Base-by-base conservation (phyloP, 768 basidiomycete species). In the Sutorius australiensis region DNA sequence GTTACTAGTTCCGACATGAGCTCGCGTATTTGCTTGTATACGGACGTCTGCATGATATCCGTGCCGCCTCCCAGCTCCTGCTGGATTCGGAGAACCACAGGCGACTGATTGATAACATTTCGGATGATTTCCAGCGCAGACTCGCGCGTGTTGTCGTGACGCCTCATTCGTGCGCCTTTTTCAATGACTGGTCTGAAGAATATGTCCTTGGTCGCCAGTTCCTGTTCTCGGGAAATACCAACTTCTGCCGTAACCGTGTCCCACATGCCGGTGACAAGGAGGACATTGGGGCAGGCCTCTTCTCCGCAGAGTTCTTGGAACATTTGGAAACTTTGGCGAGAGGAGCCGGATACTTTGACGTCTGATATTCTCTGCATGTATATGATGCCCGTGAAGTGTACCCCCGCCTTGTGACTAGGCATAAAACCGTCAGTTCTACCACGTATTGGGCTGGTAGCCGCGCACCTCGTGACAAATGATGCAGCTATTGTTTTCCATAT, bases 221-320 rank as follows among this genome's bases (percentile, higher is more conserved):
- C 80, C 19, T 42, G 39, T 51, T 81, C 75, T 30, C 81, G 66
- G 11, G 66, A 60, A 19, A 64, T 40, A 9, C 73, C 76, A 5
- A 72, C 57, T 14, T 69, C 68, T 7, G 48, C 48, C 6, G 61
- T 62, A 33, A 77, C 71, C 16, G 68, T 61, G 16, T 70, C 73
- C 80, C 80, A 81, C 77, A 77, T 80, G 27, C 72, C 78, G 2
- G 82, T 81, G 49, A 75, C 74, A 28, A 83, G 73, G 16, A 77
- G 63, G 32, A 83, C 76, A 50, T 75, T 80, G 16, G 67, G 61
- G 32, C 79, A 74, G 3, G 75, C 63, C 16, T 63, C 68, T 42
- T 77, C 73, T 2, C 81, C 81, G 48, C 81, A 82, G 24, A 83
- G 69, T 48, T 77, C 72, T 33, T 75, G 67, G 63, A 82, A 80